phyloP scores from a whole-genome alignment of 495 filamentous ascomycete genomes.

The Usnea hakonensis region DNA sequence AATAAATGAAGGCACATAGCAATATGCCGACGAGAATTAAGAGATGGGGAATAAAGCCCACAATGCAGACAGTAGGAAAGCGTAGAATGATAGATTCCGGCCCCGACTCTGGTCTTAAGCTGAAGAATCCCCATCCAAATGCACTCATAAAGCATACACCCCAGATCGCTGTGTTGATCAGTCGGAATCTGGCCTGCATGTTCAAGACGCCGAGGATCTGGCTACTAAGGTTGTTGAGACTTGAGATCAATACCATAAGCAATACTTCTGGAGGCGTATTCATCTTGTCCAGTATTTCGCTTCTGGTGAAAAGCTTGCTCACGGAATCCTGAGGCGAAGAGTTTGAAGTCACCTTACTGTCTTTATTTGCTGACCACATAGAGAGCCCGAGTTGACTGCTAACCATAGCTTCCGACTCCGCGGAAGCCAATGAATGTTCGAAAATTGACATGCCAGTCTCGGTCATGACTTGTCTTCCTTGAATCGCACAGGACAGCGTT shows the following conservation, averaged over 20 bases:
- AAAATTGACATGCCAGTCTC: slow-evolving; percentile 97
- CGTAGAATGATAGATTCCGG: slow-evolving; percentile 47
- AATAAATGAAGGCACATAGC: slow-evolving; percentile 67
- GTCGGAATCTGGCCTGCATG: slow-evolving; percentile 65
- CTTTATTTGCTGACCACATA: slow-evolving; percentile 48
- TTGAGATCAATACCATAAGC: slow-evolving; percentile 76
- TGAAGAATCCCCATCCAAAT: slow-evolving; percentile 62
- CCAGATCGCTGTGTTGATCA: slow-evolving; percentile 83
- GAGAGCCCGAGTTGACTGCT: slow-evolving; percentile 65
- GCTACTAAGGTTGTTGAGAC: slow-evolving; percentile 79
- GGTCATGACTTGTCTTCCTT: slow-evolving; percentile 66
- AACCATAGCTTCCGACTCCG: slow-evolving; percentile 85
- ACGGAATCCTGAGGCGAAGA: slow-evolving; percentile 23
- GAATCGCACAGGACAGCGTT: slow-evolving; percentile 77
- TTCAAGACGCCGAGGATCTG: slow-evolving; percentile 73
- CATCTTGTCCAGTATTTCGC: slow-evolving; percentile 42
- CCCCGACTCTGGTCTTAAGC: slow-evolving; percentile 37
- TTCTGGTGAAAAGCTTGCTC: slow-evolving; percentile 12
- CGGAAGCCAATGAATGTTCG: slow-evolving; percentile 92
- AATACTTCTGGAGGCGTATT: slow-evolving; percentile 89
- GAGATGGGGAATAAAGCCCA: slow-evolving; percentile 90
- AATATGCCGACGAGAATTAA: slow-evolving; percentile 72
- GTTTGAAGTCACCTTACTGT: slow-evolving; percentile 9
- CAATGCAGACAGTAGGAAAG: slow-evolving; percentile 89
- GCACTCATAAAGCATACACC: slow-evolving; percentile 78